Evolutionary conservation across 75 land plant species (phyloP).

Genomic region (Cunninghamia lanceolata): DNA sequence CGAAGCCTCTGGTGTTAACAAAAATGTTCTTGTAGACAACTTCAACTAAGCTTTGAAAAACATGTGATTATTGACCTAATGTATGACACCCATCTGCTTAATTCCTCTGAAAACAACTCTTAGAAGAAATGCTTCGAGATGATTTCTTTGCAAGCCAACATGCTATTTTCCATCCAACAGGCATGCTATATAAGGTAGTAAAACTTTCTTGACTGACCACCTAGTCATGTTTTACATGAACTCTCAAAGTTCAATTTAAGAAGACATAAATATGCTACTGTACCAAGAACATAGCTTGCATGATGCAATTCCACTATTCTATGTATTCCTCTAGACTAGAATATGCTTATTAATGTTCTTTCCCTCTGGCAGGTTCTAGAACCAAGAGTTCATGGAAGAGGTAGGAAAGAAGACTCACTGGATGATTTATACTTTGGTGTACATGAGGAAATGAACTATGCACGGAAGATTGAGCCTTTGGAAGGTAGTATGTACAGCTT

Average conservation of each 20-base stretch:
- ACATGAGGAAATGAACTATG: conserved; percentile 81
- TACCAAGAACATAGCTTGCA: background rate
- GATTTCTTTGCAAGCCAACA: background rate
- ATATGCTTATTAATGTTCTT: background rate
- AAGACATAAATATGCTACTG: background rate
- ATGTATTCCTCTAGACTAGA: background rate
- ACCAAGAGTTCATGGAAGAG: conserved; percentile 93
- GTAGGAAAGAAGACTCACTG: conserved; percentile 55
- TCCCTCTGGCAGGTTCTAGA: conserved; percentile 60
- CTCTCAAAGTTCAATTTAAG: background rate
- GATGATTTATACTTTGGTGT: conserved; percentile 93
- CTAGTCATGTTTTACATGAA: background rate
- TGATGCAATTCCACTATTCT: background rate
- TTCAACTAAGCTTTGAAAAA: background rate
- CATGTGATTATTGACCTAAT: background rate
- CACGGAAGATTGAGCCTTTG: conserved; percentile 76
- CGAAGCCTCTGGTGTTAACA: background rate
- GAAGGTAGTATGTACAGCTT: conserved; percentile 48
- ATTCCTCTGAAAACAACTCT: background rate
- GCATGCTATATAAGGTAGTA: background rate
- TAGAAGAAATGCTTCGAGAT: background rate
- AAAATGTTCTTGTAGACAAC: background rate
- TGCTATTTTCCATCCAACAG: background rate
- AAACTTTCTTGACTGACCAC: background rate
- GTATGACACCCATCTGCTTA: background rate